phyloP scores from a whole-genome alignment of 192 early-diverging fungal species.

The Rhizophagus clarus region DNA sequence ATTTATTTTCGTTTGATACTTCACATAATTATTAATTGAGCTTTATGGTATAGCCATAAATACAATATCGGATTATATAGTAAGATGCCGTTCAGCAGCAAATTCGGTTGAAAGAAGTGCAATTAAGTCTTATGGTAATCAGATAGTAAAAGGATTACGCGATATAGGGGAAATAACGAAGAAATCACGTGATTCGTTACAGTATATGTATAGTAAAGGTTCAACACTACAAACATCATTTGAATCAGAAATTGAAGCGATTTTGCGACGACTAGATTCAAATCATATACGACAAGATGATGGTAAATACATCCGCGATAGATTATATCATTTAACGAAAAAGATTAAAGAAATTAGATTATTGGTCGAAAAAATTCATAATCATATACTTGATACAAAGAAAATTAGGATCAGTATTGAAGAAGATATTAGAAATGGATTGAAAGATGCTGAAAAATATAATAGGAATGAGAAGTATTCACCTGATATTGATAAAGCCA shows the following conservation, averaged over 20 bases:
- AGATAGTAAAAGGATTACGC: not conserved
- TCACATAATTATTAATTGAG: not conserved
- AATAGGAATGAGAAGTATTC: too few relatives aligned
- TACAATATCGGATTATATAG: not conserved
- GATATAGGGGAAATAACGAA: not conserved
- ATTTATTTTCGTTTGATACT: too few relatives aligned
- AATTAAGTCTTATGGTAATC: not conserved
- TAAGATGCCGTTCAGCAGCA: not conserved
- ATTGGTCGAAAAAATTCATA: not conserved
- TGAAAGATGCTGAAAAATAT: slow-evolving; percentile 8
- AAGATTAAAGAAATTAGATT: not conserved
- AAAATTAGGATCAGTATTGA: not conserved
- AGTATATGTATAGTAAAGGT: slow-evolving; percentile 6
- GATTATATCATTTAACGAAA: not conserved
- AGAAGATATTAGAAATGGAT: not conserved
- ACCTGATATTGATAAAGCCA: not conserved
- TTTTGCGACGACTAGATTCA: not conserved
- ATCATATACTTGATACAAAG: not conserved
- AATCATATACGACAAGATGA: not conserved
- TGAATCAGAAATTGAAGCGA: not conserved
- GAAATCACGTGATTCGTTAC: not conserved
- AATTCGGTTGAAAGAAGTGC: not conserved
- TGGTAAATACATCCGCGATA: not conserved
- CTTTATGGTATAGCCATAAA: not conserved
- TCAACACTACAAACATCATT: not conserved